Evolutionary conservation across 345 rosid species (phyloP), one percentile per base, ranked within the genome.

Genomic region (Rhizophora apiculata): DNA sequence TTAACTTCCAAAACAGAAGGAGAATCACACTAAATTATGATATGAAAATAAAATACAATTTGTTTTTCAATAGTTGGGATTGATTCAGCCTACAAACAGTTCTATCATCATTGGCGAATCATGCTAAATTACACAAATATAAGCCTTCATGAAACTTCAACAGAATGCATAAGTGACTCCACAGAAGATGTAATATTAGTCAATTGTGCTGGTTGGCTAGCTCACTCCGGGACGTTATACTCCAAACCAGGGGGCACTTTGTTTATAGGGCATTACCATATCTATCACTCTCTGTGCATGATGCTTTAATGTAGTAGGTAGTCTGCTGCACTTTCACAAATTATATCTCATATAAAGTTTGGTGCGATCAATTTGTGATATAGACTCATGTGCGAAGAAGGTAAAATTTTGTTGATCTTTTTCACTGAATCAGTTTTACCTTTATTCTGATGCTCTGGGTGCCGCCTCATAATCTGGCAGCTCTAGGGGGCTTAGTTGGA

Each of bases 401-500:
- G 16, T 13, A 13, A 43, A 43, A 13, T 43, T 43, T 43, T 43
- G 15, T 43, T 43, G 49, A 2, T 43, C 49, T 30, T 43, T n/a
- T 56, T 43, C n/a, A 22, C 22, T 22, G n/a, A 10, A 30, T 5
- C n/a, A 54, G 24, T 49, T 30, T 65, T 26, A 51, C 59, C 56
- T 65, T 65, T 48, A 52, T 31, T 51, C 8, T 19, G 39, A 27
- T 65, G 68, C 8, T 20, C 22, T 65, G 5, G 13, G 22, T n/a
- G 11, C 43, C 31, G 39, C 18, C 56, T 53, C 46, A 65, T 20
- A 15, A 10, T 46, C 60, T 34, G 46, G 51, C 32, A 68, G 81
- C 37, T 81, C 74, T 4, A 86, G 89, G 49, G 78, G 89, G 82
- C 88, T 79, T 67, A 85, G 74, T 75, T 81, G 90, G 36, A 83